Conservation (phyloP, 768 basidiomycete species). For the Goffeauzyma gilvescens region DNA sequence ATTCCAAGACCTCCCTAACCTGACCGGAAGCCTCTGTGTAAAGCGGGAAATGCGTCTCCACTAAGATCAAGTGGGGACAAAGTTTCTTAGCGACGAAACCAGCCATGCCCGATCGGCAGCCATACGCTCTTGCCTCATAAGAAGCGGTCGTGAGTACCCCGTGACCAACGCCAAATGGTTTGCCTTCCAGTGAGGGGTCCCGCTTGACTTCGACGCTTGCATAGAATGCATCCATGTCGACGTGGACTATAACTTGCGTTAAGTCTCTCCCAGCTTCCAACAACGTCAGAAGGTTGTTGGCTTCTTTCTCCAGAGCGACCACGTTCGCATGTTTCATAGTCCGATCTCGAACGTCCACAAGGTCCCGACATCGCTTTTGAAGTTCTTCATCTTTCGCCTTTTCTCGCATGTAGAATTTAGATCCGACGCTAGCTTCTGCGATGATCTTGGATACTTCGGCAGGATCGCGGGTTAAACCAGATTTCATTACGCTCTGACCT, state of each 20-base stretch:
- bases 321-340: slow-evolving; percentile 15
- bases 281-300: slow-evolving; percentile 53
- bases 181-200: slow-evolving; percentile 29
- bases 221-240: slow-evolving; percentile 90
- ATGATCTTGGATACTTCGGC: slow-evolving; percentile 73
- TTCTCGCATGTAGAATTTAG: slow-evolving; percentile 66
- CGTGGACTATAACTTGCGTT: slow-evolving; percentile 67
- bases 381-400: slow-evolving; percentile 73
- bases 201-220: slow-evolving; percentile 27
- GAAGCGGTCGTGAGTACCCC: slow-evolving; percentile 68
- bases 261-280: slow-evolving; percentile 62
- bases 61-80: slow-evolving; percentile 65
- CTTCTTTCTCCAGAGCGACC: slow-evolving; percentile 46
- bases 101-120: slow-evolving; percentile 91
- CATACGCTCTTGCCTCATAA: slow-evolving; percentile 77
- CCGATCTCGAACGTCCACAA: slow-evolving; percentile 37
- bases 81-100: slow-evolving; percentile 85
- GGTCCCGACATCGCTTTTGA: slow-evolving; percentile 43
- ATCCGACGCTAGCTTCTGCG: slow-evolving; percentile 55
- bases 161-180: slow-evolving; percentile 46
- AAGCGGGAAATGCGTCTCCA: slow-evolving; percentile 20
- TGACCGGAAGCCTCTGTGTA: slow-evolving; percentile 32
- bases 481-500: slow-evolving; percentile 74
- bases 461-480: slow-evolving; percentile 33
- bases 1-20: slow-evolving; percentile 47